Evolutionary conservation across 768 basidiomycete genomes (phyloP).

Genomic region (Suillus americanus): DNA sequence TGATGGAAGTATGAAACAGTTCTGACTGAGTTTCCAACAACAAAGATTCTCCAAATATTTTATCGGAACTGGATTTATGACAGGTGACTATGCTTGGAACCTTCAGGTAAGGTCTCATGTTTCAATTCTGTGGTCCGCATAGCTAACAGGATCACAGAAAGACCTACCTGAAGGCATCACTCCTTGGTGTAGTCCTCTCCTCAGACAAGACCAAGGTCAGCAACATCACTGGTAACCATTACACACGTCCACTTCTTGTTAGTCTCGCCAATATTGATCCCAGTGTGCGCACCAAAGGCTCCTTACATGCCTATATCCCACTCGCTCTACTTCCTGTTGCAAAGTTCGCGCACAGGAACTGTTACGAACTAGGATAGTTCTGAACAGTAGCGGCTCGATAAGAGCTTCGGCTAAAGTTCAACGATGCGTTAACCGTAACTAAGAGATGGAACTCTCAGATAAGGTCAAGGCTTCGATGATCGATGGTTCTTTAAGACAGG

Average conservation of each 20-base stretch:
- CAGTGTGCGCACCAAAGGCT: slow-evolving; percentile 14
- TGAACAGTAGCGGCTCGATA: too few species aligned
- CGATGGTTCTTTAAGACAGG: too few species aligned
- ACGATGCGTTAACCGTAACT: too few species aligned
- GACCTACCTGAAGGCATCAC: slow-evolving; percentile 25
- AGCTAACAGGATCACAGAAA: slow-evolving; percentile 9
- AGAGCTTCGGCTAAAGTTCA: too few species aligned
- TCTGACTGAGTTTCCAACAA: neutral
- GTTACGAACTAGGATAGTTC: too few species aligned
- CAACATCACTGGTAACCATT: slow-evolving; percentile 5
- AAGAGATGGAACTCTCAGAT: too few species aligned
- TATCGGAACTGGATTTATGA: slow-evolving; percentile 20
- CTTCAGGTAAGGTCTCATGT: slow-evolving; percentile 20
- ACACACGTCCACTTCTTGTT: slow-evolving; percentile 13
- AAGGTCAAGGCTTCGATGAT: too few species aligned
- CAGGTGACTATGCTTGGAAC: slow-evolving; percentile 25
- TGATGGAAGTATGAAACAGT: neutral
- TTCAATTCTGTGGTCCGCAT: neutral
- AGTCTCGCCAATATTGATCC: slow-evolving; percentile 15
- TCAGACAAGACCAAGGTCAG: slow-evolving; percentile 32
- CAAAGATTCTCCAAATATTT: neutral
- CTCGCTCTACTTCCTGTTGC: slow-evolving; percentile 21
- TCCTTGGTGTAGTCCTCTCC: slow-evolving; percentile 31
- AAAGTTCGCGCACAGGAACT: slow-evolving; percentile 17
- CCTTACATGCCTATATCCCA: slow-evolving; percentile 17